phyloP scores from a whole-genome alignment of 2,329 filamentous ascomycete species.

The Fusarium bactridioides region DNA sequence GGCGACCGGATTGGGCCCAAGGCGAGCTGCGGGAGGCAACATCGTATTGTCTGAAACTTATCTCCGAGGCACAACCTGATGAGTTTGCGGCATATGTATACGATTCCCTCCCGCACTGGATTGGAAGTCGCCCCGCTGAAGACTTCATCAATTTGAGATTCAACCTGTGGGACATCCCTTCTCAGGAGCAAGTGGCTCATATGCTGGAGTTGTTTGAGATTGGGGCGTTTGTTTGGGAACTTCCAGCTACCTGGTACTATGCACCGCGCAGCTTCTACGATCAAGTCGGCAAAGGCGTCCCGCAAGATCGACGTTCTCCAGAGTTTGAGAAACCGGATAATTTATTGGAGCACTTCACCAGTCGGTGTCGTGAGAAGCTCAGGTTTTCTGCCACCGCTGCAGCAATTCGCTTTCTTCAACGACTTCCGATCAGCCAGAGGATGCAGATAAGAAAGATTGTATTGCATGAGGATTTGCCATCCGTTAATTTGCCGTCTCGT shows the following conservation, averaged over 20 bases:
- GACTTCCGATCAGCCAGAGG: background rate
- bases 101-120: background rate
- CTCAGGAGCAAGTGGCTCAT: fast-evolving
- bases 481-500: background rate
- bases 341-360: background rate
- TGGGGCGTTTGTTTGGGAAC: background rate
- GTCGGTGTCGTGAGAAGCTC: background rate
- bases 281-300: background rate
- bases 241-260: background rate
- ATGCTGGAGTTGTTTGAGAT: background rate
- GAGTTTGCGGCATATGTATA: background rate
- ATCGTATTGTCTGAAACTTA: background rate
- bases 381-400: slow-evolving; percentile 18
- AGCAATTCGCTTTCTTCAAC: slow-evolving; percentile 9
- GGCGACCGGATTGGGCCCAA: background rate
- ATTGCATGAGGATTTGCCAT: background rate
- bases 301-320: background rate
- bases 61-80: background rate
- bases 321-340: background rate
- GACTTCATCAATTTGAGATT: background rate
- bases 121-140: background rate
- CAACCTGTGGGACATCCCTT: background rate
- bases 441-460: background rate
- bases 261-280: fast-evolving
- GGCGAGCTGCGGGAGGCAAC: background rate